Evolutionary conservation across 768 basidiomycete genomes (phyloP), one percentile per base, ranked within the genome.

Genomic region (Lactarius deliciosus): DNA sequence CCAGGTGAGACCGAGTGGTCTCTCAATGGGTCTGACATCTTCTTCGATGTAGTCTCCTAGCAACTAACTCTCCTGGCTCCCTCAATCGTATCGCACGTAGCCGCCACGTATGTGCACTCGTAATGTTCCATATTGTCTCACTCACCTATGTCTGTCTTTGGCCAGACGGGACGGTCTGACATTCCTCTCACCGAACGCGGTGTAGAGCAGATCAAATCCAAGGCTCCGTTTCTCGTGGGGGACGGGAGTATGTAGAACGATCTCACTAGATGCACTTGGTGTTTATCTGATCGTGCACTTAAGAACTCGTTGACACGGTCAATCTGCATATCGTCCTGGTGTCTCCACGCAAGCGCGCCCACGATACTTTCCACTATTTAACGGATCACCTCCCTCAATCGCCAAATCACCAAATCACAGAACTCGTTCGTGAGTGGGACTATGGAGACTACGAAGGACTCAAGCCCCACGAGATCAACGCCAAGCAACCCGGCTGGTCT

Each of bases 1-100:
- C 22, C 56, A 93, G 91, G 94, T 38, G 91, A 97, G 80, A 98
- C 96, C 1, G 95, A 96, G 75, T 98, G 95, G 94, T 92, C 92
- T 20, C 73, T 89, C 54, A 94, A 90, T 71, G 94, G 94, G 86
- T 88, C 64, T 75, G 85, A 76, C 32, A 22, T 36, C 60, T 50
- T 11, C 18, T 22, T 47, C 25, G 50, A 28, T 25, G 2, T 25
- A 25, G 25, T 28, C 25, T n/a, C 54, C 61, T 68, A 34, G 53
- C 50, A 16, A n/a, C 61, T 62, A 1, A 50, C 30, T 11, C 22
- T 11, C 8, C 5, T 38, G 4, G 16, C 5, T 45, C 60, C 40
- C 72, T 64, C 62, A 62, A 60, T 68, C 43, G 68, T 66, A 0
- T 34, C 50, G 25, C 28, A 28, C 63, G 56, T 68, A 89, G 88